Evolutionary conservation across 2,329 filamentous ascomycete genomes (phyloP).

Genomic region (Trichoderma sp.): DNA sequence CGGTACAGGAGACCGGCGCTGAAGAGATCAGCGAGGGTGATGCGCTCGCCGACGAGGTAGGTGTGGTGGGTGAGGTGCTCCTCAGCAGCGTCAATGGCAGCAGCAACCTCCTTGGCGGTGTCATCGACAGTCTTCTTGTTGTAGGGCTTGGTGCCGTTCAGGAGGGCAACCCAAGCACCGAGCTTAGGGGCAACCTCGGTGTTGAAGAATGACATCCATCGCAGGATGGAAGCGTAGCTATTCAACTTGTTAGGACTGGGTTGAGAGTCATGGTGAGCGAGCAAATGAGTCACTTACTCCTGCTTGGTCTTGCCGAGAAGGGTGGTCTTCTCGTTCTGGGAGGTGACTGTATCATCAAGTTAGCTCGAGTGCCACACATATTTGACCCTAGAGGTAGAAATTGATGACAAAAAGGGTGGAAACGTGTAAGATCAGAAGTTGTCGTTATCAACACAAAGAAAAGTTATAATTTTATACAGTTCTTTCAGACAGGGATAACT

Average conservation of each 20-base stretch:
- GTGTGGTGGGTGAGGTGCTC: constrained; percentile 90
- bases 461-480: constrained; percentile 21
- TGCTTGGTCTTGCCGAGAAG: constrained; percentile 99
- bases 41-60: constrained; percentile 95
- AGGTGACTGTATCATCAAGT: constrained; percentile 71
- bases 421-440: constrained; percentile 70
- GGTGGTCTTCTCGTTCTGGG: constrained; percentile 99
- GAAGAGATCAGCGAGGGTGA: constrained; percentile 96
- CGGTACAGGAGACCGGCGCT: constrained; percentile 75
- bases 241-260: constrained; percentile 34
- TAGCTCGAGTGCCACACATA: constrained; percentile 35
- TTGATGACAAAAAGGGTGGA: constrained; percentile 37
- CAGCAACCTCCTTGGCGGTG: constrained; percentile 67
- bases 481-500: constrained; percentile 99
- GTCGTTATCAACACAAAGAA: constrained; percentile 80
- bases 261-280: neutral
- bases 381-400: constrained; percentile 30
- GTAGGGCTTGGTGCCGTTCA: constrained; percentile 81
- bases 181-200: constrained; percentile 75
- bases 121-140: constrained; percentile 98
- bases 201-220: constrained; percentile 98
- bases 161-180: constrained; percentile 82
- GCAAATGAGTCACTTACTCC: constrained; percentile 63
- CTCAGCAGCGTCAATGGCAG: constrained; percentile 75
- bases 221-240: constrained; percentile 91